phyloP scores from a whole-genome alignment of 2,329 filamentous ascomycete genomes.

The Amylocarpus encephaloides region DNA sequence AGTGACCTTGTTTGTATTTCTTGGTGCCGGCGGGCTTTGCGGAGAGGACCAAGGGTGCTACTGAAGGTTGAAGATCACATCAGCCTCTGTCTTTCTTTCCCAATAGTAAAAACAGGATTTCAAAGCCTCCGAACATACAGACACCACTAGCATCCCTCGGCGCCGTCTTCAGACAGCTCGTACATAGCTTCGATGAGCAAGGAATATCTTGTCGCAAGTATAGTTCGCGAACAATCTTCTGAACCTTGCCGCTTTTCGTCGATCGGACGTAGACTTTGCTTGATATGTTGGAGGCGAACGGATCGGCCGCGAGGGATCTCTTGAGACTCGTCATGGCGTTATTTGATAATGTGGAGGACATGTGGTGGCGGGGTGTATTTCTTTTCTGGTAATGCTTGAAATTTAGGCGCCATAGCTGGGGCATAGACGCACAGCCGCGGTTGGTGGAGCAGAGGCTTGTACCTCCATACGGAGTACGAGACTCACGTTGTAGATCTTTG shows the following conservation, averaged over 20 bases:
- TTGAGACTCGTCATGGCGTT: slow-evolving; percentile 59
- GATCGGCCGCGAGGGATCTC: slow-evolving; percentile 46
- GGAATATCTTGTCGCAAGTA: slow-evolving; percentile 96
- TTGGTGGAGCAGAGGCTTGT: neutral
- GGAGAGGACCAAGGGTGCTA: slow-evolving; percentile 78
- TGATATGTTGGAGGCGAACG: slow-evolving; percentile 66
- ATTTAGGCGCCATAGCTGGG: neutral
- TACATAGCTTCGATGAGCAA: slow-evolving; percentile 88
- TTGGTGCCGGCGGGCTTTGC: slow-evolving; percentile 81
- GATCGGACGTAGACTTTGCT: slow-evolving; percentile 96
- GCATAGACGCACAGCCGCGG: neutral
- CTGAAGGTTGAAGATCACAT: slow-evolving; percentile 37
- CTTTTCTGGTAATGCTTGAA: neutral
- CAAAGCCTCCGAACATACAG: slow-evolving; percentile 42
- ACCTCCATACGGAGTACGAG: no score
- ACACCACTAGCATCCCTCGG: slow-evolving; percentile 74
- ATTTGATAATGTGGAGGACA: neutral
- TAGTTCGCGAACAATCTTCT: slow-evolving; percentile 96
- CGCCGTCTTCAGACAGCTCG: slow-evolving; percentile 64
- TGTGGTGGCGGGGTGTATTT: neutral
- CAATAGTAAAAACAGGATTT: neutral
- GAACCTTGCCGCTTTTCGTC: slow-evolving; percentile 91
- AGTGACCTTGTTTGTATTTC: slow-evolving; percentile 79
- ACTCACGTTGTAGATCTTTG: no score
- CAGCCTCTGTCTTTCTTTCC: neutral